These are phyloP conservation scores for Wickerhamomyces strasburgensis DNA, from an alignment of 805 yeast species.

Conservation along the genomic window DNA sequence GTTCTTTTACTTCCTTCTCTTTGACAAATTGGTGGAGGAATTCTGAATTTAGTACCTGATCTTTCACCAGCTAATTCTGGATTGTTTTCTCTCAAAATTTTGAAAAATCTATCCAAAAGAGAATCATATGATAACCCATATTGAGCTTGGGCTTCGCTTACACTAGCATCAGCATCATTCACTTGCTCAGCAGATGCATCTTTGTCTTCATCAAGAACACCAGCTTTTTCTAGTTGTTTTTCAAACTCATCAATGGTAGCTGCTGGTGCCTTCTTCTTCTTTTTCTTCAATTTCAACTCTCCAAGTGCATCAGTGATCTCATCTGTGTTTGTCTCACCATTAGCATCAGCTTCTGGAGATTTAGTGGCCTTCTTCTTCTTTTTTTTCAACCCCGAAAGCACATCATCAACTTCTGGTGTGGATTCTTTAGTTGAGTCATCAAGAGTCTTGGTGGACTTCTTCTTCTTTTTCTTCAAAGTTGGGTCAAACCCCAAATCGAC, in stretches of 20 bases:
- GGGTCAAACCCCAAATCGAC: slow-evolving; percentile 64
- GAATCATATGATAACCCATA: slow-evolving; percentile 70
- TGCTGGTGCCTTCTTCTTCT: slow-evolving; percentile 72
- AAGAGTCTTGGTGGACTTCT: slow-evolving; percentile 46
- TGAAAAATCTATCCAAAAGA: slow-evolving; percentile 80
- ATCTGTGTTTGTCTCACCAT: slow-evolving; percentile 26
- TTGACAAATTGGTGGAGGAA: slow-evolving; percentile 95
- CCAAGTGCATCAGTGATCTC: slow-evolving; percentile 58
- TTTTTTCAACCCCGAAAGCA: slow-evolving; percentile 75
- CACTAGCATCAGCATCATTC: slow-evolving; percentile 11
- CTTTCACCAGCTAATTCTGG: slow-evolving; percentile 98
- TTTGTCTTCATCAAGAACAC: slow-evolving; percentile 49
- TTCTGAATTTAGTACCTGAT: slow-evolving; percentile 85
- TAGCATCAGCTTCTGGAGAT: slow-evolving; percentile 30
- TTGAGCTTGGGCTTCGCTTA: slow-evolving; percentile 32
- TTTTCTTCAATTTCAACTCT: slow-evolving; percentile 73
- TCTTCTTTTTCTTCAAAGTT: slow-evolving; percentile 74
- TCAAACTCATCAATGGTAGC: slow-evolving; percentile 74
- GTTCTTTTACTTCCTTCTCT: slow-evolving; percentile 98
- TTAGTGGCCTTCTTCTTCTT: slow-evolving; percentile 69
- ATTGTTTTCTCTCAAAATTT: slow-evolving; percentile 82
- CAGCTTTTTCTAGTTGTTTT: slow-evolving; percentile 84
- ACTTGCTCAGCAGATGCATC: slow-evolving; percentile 21
- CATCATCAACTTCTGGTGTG: slow-evolving; percentile 50
- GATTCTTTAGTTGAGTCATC: slow-evolving; percentile 35